Evolutionary conservation across 2,329 filamentous ascomycete genomes (phyloP).

Genomic region (Fusarium beomiforme): DNA sequence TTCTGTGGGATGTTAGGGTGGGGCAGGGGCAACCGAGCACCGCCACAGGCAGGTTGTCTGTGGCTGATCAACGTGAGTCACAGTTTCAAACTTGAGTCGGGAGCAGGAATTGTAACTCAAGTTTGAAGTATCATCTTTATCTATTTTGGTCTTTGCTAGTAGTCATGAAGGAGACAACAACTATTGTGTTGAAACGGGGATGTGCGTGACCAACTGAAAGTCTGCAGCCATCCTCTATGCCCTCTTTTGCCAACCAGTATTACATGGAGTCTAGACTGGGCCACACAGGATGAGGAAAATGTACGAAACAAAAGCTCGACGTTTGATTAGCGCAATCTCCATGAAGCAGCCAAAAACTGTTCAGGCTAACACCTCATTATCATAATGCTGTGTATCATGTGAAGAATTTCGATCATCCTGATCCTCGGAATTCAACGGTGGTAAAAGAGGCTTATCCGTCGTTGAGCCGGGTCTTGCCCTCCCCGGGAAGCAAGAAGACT

Average conservation of each 20-base stretch:
- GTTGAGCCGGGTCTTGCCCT: constrained; percentile 26
- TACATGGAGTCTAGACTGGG: neutral
- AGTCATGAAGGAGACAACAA: neutral
- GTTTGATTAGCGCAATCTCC: neutral
- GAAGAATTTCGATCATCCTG: neutral
- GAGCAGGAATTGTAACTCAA: neutral
- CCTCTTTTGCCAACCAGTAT: neutral
- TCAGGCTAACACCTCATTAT: neutral
- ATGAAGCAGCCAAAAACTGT: too few species aligned
- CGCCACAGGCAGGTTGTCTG: constrained; percentile 16
- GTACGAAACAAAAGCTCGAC: neutral
- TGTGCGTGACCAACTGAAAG: neutral
- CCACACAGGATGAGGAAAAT: neutral
- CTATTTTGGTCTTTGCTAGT: too few species aligned
- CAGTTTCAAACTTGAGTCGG: neutral
- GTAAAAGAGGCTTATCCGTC: constrained; percentile 1
- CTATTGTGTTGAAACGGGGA: neutral
- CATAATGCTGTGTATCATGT: neutral
- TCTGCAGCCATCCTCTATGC: neutral
- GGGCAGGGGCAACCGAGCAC: constrained; percentile 52
- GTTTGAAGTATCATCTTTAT: neutral
- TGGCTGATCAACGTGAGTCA: constrained; percentile 16
- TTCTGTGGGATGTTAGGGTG: constrained; percentile 53
- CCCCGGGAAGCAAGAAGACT: too few species aligned
- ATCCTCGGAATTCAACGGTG: neutral